phyloP scores from a whole-genome alignment of 371 early-diverging fungal species.

The Rhizopus stolonifer region DNA sequence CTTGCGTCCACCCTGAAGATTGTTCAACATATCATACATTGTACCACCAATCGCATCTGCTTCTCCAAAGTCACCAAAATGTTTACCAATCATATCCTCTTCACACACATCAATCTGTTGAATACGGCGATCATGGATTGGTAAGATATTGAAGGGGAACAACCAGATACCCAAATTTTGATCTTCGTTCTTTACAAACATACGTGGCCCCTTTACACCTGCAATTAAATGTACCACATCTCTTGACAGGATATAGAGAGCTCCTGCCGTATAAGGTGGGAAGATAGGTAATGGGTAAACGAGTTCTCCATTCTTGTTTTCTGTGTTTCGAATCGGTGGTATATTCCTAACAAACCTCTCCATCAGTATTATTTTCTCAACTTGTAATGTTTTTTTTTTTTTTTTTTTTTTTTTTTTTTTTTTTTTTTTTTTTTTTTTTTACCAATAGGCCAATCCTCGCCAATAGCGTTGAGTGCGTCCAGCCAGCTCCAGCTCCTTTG shows the following conservation, averaged over 20 bases:
- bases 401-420: conserved; percentile 2
- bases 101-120: conserved; percentile 67
- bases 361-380: too few species aligned
- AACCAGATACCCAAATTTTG: conserved; percentile 64
- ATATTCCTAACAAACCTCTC: conserved; percentile 30
- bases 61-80: conserved; percentile 58
- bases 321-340: conserved; percentile 40
- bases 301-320: conserved; percentile 48
- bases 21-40: conserved; percentile 57
- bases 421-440: conserved; percentile 16
- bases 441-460: conserved; percentile 64
- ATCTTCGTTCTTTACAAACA: conserved; percentile 58
- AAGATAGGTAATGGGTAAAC: conserved; percentile 49
- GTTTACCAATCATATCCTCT: conserved; percentile 63
- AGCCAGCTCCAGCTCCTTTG: conserved; percentile 47
- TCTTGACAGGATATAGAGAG: conserved; percentile 56
- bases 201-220: conserved; percentile 50
- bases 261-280: conserved; percentile 62
- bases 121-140: conserved; percentile 57
- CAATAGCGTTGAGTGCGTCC: conserved; percentile 59
- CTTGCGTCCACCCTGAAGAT: conserved; percentile 42
- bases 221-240: conserved; percentile 58
- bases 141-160: conserved; percentile 56
- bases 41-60: conserved; percentile 55
- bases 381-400: too few species aligned